phyloP scores from a whole-genome alignment of 345 rosid species.

The Murraya koenigii region DNA sequence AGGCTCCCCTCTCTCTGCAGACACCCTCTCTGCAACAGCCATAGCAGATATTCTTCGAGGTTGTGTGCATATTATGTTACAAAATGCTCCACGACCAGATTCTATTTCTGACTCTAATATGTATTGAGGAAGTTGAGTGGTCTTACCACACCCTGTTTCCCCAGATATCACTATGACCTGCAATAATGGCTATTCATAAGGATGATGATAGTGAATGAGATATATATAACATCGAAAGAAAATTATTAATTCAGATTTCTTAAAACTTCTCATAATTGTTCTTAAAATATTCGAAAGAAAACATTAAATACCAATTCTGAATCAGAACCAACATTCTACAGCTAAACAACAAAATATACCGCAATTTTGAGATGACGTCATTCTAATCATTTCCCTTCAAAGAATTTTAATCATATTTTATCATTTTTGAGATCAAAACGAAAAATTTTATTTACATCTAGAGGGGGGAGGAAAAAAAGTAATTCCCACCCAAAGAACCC shows the following conservation, averaged over 20 bases:
- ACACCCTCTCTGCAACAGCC: conserved; percentile 95
- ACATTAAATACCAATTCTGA: no score
- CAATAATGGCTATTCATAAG: conserved; percentile 11
- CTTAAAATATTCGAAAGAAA: no score
- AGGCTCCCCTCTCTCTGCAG: conserved; percentile 95
- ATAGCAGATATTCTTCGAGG: conserved; percentile 98
- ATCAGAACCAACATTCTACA: neutral
- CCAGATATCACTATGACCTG: conserved; percentile 97
- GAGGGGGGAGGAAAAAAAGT: neutral
- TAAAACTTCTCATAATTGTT: neutral
- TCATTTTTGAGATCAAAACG: no score
- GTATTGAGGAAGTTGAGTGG: conserved; percentile 98
- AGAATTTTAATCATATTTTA: neutral
- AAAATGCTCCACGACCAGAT: conserved; percentile 98
- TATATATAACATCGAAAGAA: neutral
- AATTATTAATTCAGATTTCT: neutral
- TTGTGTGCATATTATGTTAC: conserved; percentile 95
- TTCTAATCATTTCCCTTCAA: neutral
- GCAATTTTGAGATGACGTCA: neutral
- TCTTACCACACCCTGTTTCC: conserved; percentile 99
- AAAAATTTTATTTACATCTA: no score
- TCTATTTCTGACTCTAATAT: conserved; percentile 94
- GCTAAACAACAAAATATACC: neutral
- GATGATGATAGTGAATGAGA: neutral
- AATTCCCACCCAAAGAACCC: neutral